Evolutionary conservation across 345 rosid genomes (phyloP).

Genomic region (thale cress (Arabidopsis thaliana)): DNA sequence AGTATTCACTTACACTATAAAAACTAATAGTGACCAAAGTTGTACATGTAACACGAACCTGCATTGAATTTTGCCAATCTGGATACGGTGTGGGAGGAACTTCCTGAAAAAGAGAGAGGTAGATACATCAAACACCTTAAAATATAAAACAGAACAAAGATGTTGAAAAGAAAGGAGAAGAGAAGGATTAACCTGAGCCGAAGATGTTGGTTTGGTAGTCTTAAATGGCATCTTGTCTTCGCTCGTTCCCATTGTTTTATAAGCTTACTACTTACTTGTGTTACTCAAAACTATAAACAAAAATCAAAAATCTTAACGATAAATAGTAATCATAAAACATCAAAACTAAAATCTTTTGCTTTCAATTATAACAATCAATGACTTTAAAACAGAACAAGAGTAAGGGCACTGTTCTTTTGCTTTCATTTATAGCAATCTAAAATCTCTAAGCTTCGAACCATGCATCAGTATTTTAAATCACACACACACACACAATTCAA

Average conservation of each 20-base stretch:
- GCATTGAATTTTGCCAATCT: slow-evolving; percentile 92
- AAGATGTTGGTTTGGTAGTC: slow-evolving; percentile 72
- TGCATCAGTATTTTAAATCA: background rate
- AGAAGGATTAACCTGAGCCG: slow-evolving; percentile 57
- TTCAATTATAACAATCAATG: background rate
- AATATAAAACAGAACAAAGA: too few species aligned
- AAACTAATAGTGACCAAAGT: slow-evolving; percentile 5
- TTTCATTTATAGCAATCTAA: background rate
- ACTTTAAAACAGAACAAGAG: slow-evolving; percentile 5
- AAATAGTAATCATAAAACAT: background rate
- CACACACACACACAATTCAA: background rate
- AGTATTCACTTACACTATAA: slow-evolving; percentile 9
- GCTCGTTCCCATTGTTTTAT: slow-evolving; percentile 62
- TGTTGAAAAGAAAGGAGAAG: slow-evolving; percentile 15
- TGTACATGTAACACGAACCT: slow-evolving; percentile 55
- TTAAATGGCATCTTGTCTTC: slow-evolving; percentile 76
- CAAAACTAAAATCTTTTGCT: background rate
- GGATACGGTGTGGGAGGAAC: slow-evolving; percentile 69
- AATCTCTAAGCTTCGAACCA: slow-evolving; percentile 6
- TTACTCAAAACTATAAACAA: slow-evolving; percentile 8
- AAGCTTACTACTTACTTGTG: slow-evolving; percentile 1
- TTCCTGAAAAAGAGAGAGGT: slow-evolving; percentile 56
- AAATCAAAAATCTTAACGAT: background rate
- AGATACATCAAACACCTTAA: slow-evolving; percentile 12
- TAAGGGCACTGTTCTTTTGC: background rate